Evolutionary conservation across 2,329 filamentous ascomycete genomes (phyloP), one percentile per base, ranked within the genome.

Genomic region (Tolypocladium ovalisporum): DNA sequence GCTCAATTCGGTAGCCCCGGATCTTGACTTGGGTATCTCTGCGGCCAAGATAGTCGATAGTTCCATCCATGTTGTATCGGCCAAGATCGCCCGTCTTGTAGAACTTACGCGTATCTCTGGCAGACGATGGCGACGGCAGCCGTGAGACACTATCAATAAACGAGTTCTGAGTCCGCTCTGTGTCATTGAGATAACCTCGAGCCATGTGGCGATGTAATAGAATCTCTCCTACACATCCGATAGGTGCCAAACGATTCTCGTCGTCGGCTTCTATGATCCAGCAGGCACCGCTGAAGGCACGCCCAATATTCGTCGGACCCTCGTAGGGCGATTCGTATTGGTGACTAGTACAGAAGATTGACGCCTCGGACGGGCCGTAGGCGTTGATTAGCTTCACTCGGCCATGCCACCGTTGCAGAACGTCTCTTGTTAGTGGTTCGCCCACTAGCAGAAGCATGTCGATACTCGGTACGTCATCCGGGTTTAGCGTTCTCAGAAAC

Each of bases 31-130:
- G 64, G 8, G 56, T 54, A 49, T 69, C 66, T 19, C 60, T 60
- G 1, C 65, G 61, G 32, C 66, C 60, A 13, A 65, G 34, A 53
- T 59, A 63, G 1, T 57, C 54, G 6, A 66, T 49, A 19, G 39
- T 57, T 10, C 61, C 62, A 42, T 63, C 61, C 4, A 47, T 62
- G 39, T 72, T 65, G 34, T 76, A 76, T 65, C 53, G 1, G 60
- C 63, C 17, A 61, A 39, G 39, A n/a, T 65, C 64, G 13, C 64
- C 64, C 1, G 64, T 63, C 29, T 51, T 58, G 54, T 66, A 56
- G 17, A 8, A 44, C 9, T 27, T 44, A 7, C 42, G 42, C 10
- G 22, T 27, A 10, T 44, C 42, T 44, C 13, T 6, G 22, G 2
- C 27, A 1, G 27, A 8, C n/a, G n/a, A n/a, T n/a, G n/a, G n/a